A percentile compares a stretch with the other conserved stretches of the same genome.
Conservation (phyloP, 2,329 filamentous ascomycete genomes). For the Colletotrichum viniferum region DNA sequence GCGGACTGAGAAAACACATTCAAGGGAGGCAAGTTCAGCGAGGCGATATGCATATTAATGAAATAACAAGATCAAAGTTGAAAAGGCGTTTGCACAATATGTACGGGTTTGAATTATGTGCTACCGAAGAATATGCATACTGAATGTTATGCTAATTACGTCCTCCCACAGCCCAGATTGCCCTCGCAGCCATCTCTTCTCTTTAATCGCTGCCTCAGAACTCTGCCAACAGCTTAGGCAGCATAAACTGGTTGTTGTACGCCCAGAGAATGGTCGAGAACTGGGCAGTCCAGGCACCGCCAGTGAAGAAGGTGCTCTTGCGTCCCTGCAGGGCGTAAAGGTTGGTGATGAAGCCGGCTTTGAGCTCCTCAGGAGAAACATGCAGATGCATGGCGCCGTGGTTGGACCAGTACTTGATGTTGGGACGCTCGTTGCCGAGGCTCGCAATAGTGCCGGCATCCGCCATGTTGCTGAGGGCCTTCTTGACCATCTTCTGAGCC, state of each 20-base stretch:
- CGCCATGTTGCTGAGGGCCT: constrained; percentile 27
- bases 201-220: not conserved
- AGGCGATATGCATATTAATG: not conserved
- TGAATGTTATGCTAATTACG: not conserved
- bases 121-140: not conserved
- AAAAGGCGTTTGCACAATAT: not conserved
- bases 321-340: constrained; percentile 41
- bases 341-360: constrained; percentile 38
- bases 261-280: constrained; percentile 36
- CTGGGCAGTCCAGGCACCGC: constrained; percentile 34
- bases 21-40: not conserved
- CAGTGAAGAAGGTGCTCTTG: constrained; percentile 44
- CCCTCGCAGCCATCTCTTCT: not conserved
- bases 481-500: constrained; percentile 29
- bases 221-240: constrained; percentile 29
- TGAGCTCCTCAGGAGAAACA: no score
- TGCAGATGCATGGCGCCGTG: constrained; percentile 32
- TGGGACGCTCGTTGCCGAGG: constrained; percentile 16
- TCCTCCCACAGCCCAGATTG: not conserved
- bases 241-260: constrained; percentile 27
- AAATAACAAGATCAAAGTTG: not conserved
- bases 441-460: constrained; percentile 23
- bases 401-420: constrained; percentile 30
- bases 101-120: not conserved
- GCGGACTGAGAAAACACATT: not conserved